Evolutionary conservation across 169 alveolate genomes (phyloP).

Genomic region (Cryptosporidium ryanae): DNA sequence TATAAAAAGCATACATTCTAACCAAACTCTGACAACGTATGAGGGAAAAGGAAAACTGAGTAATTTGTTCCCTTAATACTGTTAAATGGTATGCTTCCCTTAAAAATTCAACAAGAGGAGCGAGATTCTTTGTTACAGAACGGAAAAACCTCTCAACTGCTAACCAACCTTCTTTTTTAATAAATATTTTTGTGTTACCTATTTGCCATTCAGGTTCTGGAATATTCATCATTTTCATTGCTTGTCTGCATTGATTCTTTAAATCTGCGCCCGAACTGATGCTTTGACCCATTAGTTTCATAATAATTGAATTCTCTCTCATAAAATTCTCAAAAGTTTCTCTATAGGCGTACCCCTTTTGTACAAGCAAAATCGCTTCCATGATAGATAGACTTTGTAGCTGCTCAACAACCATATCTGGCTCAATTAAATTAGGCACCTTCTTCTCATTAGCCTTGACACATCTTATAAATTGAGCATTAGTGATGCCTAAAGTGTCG

Average conservation of each 20-base stretch:
- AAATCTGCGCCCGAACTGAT: conserved; percentile 50
- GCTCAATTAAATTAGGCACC: conserved; percentile 58
- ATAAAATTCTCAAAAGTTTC: conserved; percentile 78
- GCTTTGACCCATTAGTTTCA: conserved; percentile 76
- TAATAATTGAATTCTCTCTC: conserved; percentile 71
- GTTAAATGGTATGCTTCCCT: conserved; percentile 75
- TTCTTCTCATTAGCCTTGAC: conserved; percentile 64
- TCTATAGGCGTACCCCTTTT: conserved; percentile 74
- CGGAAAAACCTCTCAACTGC: conserved; percentile 77
- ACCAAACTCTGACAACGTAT: conserved; percentile 67
- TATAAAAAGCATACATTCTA: conserved; percentile 27
- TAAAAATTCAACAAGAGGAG: conserved; percentile 76
- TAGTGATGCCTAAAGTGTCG: conserved; percentile 71
- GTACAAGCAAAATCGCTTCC: conserved; percentile 67
- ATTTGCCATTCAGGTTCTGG: conserved; percentile 79
- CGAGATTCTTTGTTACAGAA: conserved; percentile 73
- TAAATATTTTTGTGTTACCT: conserved; percentile 76
- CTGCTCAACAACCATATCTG: conserved; percentile 73
- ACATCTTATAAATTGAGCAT: conserved; percentile 79
- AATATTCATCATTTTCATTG: conserved; percentile 76
- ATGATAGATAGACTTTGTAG: conserved; percentile 65
- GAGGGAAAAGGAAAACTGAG: conserved; percentile 7
- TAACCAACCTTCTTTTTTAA: conserved; percentile 79
- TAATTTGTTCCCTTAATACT: conserved; percentile 59
- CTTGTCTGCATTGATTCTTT: conserved; percentile 59